phyloP scores from a whole-genome alignment of 352 stramenopile genomes.

The Halophytophthora batemanensis region DNA sequence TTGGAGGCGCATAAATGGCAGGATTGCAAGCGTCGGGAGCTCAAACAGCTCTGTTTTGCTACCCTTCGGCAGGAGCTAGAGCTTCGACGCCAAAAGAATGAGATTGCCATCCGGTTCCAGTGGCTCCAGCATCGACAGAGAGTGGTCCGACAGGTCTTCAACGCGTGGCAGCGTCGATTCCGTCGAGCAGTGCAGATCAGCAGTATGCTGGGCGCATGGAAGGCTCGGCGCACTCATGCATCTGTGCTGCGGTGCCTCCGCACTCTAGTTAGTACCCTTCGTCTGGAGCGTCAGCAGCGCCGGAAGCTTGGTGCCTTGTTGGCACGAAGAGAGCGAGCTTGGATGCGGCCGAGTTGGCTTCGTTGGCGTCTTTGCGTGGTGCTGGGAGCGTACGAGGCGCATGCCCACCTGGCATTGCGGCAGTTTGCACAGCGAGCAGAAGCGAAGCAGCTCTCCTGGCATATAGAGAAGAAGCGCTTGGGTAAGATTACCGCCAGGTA shows the following conservation, averaged over 20 bases:
- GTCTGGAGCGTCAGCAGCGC: conserved; percentile 11
- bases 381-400: conserved; percentile 13
- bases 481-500: conserved; percentile 23
- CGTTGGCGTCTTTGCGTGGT: conserved; percentile 13
- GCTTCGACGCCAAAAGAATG: conserved; percentile 6
- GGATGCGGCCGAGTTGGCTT: conserved; percentile 23
- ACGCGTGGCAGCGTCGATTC: conserved; percentile 13
- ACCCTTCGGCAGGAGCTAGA: conserved; percentile 16
- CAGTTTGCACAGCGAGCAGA: conserved; percentile 19
- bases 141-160: conserved; percentile 10
- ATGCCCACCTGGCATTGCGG: conserved; percentile 19
- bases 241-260: conserved; percentile 6
- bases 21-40: conserved; percentile 14
- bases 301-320: conserved; percentile 17
- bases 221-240: conserved; percentile 1
- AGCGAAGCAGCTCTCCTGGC: conserved; percentile 9
- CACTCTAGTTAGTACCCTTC: conserved; percentile 4
- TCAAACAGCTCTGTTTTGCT: conserved; percentile 12
- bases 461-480: conserved; percentile 14
- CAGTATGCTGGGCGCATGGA: neutral
- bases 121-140: conserved; percentile 7
- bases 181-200: conserved; percentile 1
- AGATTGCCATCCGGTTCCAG: conserved; percentile 22
- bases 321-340: conserved; percentile 6
- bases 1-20: conserved; percentile 18